Base-by-base conservation (phyloP, 164 flowering plant species). In the Protea cynaroides region DNA sequence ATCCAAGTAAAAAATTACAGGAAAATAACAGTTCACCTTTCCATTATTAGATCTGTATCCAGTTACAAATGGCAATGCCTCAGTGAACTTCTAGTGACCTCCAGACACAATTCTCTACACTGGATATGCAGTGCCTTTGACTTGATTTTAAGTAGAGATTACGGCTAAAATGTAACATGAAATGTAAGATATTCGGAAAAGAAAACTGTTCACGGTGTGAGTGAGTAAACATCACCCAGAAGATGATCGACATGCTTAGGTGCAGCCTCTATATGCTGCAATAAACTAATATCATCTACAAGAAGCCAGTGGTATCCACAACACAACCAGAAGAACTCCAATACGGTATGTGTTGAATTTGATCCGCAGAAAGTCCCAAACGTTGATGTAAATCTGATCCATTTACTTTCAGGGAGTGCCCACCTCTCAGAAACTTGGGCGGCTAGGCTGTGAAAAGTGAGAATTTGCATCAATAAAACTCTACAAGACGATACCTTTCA, bases 231-330 rank as follows among this genome's bases (percentile, higher is more conserved):
- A 77, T 72, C 74, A 75, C 68, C 74, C 72, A 74, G 58, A 73
- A 65, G 69, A 60, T 65, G 75, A 77, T 72, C 84, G 83, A 77
- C 92, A 89, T 89, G 74, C 82, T 82, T 79, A 47, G 52, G 25
- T 72, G 86, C 88, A 80, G 86, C 83, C 75, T 72, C 81, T 79
- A 76, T 24, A 66, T 75, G 89, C 88, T 80, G 84, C 86, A 76
- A 68, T 60, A 63, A 74, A 68, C 76, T 51, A 47, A 65, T 80
- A 67, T 73, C 90, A 82, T 78, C 82, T 74, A 79, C 71, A 63
- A 67, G 29, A 59, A 71, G 71, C 74, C 67, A 71, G 52, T 7
- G 25, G 40, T 56, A 56, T 69, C 65, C 25, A 60, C 43, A 72
- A 58, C 37, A 65, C 19, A 72, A 68, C 68, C 46, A 53, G 64